Percentiles rank a stretch among this genome's conserved stretches.
Conservation (phyloP, 306 rosid genomes). For the Betula pendula region DNA sequence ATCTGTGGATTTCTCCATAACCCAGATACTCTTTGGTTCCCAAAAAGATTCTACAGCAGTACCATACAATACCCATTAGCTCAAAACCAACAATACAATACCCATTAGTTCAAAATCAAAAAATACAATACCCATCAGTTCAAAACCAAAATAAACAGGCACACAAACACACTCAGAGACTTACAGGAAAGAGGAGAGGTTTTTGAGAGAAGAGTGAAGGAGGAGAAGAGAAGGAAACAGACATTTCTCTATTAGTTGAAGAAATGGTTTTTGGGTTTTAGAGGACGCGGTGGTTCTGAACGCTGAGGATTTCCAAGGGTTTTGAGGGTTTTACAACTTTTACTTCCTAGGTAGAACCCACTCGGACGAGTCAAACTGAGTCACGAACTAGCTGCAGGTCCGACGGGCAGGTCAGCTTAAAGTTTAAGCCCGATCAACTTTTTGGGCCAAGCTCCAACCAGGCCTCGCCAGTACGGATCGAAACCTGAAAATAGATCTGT, state of each 20-base stretch:
- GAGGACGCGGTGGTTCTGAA: neutral
- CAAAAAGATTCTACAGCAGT: slow-evolving; percentile 38
- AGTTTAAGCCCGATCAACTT: neutral
- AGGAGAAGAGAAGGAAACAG: slow-evolving; percentile 28
- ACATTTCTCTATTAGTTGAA: slow-evolving; percentile 9
- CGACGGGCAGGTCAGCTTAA: neutral
- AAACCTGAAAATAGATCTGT: too few species aligned
- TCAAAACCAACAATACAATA: neutral
- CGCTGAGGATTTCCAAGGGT: neutral
- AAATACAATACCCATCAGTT: neutral
- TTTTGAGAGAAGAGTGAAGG: slow-evolving; percentile 27
- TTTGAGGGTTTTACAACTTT: neutral
- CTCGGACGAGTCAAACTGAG: neutral
- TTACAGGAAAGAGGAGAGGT: slow-evolving; percentile 33
- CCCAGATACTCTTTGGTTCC: slow-evolving; percentile 38
- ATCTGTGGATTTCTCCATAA: slow-evolving; percentile 34
- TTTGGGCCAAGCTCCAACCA: neutral
- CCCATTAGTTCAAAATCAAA: neutral
- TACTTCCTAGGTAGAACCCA: neutral
- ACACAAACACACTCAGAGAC: slow-evolving; percentile 11
- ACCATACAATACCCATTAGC: slow-evolving; percentile 20
- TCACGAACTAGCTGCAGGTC: neutral
- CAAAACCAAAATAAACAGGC: neutral
- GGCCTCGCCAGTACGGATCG: neutral
- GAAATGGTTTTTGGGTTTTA: neutral